Evolutionary conservation across 169 alveolate species (phyloP).

Genomic region (Plasmodium fragile): DNA sequence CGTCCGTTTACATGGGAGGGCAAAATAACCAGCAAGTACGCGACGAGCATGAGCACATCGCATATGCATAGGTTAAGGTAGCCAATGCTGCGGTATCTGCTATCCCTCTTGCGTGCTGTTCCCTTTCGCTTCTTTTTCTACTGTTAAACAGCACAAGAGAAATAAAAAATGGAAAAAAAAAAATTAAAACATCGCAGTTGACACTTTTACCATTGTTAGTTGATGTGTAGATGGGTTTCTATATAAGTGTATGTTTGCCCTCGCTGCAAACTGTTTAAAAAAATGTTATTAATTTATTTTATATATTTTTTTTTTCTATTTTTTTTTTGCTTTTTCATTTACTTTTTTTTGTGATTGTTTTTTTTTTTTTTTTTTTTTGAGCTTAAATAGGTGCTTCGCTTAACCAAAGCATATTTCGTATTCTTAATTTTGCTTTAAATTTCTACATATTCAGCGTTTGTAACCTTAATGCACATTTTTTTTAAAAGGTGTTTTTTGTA

Average conservation of each 20-base stretch:
- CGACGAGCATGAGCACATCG: background rate
- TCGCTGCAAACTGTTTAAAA: background rate
- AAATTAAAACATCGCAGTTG: background rate
- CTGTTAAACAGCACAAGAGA: slow-evolving; percentile 8
- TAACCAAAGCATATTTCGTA: background rate
- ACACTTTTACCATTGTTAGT: slow-evolving; percentile 1
- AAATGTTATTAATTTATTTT: slow-evolving; percentile 4
- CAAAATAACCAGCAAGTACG: background rate
- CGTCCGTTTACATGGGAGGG: background rate
- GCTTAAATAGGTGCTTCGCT: background rate
- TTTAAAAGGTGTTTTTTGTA: background rate
- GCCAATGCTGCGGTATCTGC: background rate
- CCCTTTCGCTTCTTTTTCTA: background rate
- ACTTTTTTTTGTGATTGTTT: background rate
- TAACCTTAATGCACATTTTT: background rate
- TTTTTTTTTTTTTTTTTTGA: background rate
- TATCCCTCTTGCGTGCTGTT: background rate
- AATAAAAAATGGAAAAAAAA: background rate
- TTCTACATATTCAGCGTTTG: background rate
- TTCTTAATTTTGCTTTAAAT: background rate
- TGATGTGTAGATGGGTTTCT: background rate
- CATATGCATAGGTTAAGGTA: background rate
- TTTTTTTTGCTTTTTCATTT: background rate
- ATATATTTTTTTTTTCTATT: background rate
- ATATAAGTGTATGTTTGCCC: background rate